These are phyloP conservation scores for Russula virescens DNA, from an alignment of 768 basidiomycete genomes.

Conservation along the genomic window DNA sequence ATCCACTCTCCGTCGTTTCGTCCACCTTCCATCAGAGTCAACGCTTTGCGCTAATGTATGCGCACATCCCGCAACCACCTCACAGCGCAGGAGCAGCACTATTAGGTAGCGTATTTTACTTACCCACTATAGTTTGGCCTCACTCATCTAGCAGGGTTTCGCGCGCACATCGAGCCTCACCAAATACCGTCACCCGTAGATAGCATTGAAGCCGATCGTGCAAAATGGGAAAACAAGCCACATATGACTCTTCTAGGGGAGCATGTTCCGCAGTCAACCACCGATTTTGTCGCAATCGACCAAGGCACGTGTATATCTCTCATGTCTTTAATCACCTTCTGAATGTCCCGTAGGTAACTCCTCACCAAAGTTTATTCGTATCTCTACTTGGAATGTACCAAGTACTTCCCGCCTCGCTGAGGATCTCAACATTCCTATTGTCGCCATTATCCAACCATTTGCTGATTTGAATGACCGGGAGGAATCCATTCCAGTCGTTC, in stretches of 20 bases:
- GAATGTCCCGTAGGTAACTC: slow-evolving; percentile 59
- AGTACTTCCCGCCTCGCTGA: slow-evolving; percentile 68
- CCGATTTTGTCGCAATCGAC: slow-evolving; percentile 85
- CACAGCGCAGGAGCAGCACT: slow-evolving; percentile 21
- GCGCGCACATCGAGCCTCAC: slow-evolving; percentile 75
- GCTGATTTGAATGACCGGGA: slow-evolving; percentile 73
- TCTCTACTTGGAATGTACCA: slow-evolving; percentile 88
- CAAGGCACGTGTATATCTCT: slow-evolving; percentile 50
- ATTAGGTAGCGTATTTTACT: slow-evolving; percentile 2
- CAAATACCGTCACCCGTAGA: slow-evolving; percentile 92
- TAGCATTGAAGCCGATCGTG: slow-evolving; percentile 70
- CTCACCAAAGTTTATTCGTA: slow-evolving; percentile 82
- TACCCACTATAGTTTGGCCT: background rate
- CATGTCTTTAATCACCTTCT: background rate
- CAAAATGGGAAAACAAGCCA: slow-evolving; percentile 65
- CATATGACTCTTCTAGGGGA: slow-evolving; percentile 57
- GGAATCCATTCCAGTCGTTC: slow-evolving; percentile 73
- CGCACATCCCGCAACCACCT: slow-evolving; percentile 24
- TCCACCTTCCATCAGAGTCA: background rate
- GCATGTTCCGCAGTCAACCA: slow-evolving; percentile 78
- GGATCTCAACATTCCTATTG: slow-evolving; percentile 81
- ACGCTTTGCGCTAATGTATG: background rate
- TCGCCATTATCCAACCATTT: slow-evolving; percentile 85
- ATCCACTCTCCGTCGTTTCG: background rate
- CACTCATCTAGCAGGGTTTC: slow-evolving; percentile 48